Percentiles rank a stretch among this genome's conserved stretches.
phyloP scores from a whole-genome alignment of 2,329 filamentous ascomycete species.

The Blastomyces emzantsi region DNA sequence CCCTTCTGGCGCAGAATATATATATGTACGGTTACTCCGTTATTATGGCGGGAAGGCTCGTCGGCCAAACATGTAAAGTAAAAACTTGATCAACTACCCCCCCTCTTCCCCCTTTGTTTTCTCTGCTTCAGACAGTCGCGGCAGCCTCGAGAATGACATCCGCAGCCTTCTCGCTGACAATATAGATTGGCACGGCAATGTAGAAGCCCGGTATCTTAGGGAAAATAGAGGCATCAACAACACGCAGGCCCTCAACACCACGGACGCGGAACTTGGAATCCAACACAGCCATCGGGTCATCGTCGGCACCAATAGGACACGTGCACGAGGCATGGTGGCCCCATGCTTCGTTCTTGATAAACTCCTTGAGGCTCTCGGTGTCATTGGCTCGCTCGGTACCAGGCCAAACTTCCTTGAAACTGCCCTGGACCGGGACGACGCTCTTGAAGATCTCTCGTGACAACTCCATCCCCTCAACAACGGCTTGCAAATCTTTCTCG shows the following conservation, averaged over 20 bases:
- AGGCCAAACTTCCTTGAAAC: slow-evolving; percentile 38
- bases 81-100: neutral
- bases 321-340: slow-evolving; percentile 52
- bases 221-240: slow-evolving; percentile 51
- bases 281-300: slow-evolving; percentile 46
- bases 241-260: slow-evolving; percentile 45
- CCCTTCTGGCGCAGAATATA: neutral
- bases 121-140: neutral
- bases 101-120: neutral
- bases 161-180: slow-evolving; percentile 51
- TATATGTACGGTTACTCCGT: neutral
- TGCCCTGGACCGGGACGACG: slow-evolving; percentile 35
- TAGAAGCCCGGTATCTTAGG: slow-evolving; percentile 46
- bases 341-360: slow-evolving; percentile 44
- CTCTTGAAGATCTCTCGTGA: slow-evolving; percentile 40
- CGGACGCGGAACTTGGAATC: slow-evolving; percentile 47
- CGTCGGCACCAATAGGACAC: slow-evolving; percentile 46
- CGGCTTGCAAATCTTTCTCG: slow-evolving; percentile 44
- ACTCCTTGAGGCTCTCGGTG: slow-evolving; percentile 40
- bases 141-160: slow-evolving; percentile 39
- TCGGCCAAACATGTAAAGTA: neutral
- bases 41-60: neutral
- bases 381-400: slow-evolving; percentile 32
- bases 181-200: slow-evolving; percentile 42
- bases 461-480: slow-evolving; percentile 48